Conservation (phyloP, 108 stramenopile genomes). For the Nitzschia inconspicua region DNA sequence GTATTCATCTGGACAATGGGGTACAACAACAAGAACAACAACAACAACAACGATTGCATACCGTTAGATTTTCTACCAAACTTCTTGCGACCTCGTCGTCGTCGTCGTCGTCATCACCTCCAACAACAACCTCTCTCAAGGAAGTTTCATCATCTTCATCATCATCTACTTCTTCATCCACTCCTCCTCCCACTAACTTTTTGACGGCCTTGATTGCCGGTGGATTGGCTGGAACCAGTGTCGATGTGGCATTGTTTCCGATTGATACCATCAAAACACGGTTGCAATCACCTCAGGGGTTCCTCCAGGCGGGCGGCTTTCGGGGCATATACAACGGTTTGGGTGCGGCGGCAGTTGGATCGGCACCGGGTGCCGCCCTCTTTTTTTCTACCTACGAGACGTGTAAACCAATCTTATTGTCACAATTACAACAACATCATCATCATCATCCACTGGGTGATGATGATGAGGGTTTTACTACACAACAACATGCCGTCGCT, state of each 20-base stretch:
- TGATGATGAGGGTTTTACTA: not conserved
- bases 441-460: conserved; percentile 27
- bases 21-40: not conserved
- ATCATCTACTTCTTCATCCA: too few relatives aligned
- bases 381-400: conserved; percentile 97
- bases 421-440: too few relatives aligned
- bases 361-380: conserved; percentile 89
- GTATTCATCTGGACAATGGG: not conserved
- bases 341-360: conserved; percentile 82
- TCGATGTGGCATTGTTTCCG: conserved; percentile 92
- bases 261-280: conserved; percentile 95
- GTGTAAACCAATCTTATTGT: conserved; percentile 61
- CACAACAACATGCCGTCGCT: conserved; percentile 23
- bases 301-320: conserved; percentile 85
- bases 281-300: conserved; percentile 87
- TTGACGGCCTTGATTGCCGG: conserved; percentile 74
- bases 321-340: conserved; percentile 85
- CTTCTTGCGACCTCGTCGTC: not conserved
- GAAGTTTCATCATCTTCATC: not conserved
- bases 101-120: not conserved
- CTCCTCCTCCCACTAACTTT: conserved; percentile 26
- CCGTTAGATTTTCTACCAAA: not conserved
- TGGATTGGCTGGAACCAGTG: conserved; percentile 83
- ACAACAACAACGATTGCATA: not conserved
- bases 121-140: not conserved